Conservation (phyloP, 257 asterid species). For the Cordia subcordata region DNA sequence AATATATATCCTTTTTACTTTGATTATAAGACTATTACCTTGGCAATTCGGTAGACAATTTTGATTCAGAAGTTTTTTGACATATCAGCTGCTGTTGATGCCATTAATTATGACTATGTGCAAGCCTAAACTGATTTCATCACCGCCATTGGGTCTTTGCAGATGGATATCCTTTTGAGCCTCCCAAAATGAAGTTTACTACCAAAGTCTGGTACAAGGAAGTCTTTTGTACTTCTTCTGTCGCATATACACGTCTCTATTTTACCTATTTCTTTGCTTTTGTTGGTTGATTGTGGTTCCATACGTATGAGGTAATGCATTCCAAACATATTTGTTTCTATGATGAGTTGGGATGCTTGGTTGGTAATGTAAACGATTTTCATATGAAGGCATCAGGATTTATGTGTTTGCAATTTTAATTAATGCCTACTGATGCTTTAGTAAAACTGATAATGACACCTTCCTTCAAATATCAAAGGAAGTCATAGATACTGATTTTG, state of each 20-base stretch:
- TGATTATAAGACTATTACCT: too few species aligned
- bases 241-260: slow-evolving; percentile 9
- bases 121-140: background rate
- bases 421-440: too few species aligned
- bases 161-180: slow-evolving; percentile 97
- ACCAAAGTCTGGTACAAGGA: slow-evolving; percentile 95
- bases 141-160: slow-evolving; percentile 25
- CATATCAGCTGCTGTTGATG: background rate
- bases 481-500: too few species aligned
- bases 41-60: too few species aligned
- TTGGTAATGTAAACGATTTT: background rate
- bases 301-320: background rate
- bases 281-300: background rate
- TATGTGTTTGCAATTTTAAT: too few species aligned
- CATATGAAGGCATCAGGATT: background rate
- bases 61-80: too few species aligned
- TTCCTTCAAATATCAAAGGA: too few species aligned
- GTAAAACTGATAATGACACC: too few species aligned
- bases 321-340: background rate
- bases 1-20: too few species aligned
- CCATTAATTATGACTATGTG: background rate
- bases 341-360: background rate
- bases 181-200: slow-evolving; percentile 85
- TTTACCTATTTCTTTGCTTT: background rate
- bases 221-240: slow-evolving; percentile 6